A percentile compares a stretch with the other conserved stretches of the same genome.
Conservation (phyloP, 1,284 basidiomycete genomes). For the Singerocomus rubriflavus region DNA sequence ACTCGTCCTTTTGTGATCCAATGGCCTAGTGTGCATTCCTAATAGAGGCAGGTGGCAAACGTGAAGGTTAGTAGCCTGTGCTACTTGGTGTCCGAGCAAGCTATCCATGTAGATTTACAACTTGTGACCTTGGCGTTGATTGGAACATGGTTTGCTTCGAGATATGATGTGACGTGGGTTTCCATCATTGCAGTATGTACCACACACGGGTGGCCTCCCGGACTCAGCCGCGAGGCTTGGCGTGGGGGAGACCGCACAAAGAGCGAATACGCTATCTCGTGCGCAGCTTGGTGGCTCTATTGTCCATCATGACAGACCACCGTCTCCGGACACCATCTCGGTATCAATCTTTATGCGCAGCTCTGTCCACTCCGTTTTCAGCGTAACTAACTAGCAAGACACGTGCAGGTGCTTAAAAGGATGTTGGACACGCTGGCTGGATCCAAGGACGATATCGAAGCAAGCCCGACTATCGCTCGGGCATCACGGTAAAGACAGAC, state of each 20-base stretch:
- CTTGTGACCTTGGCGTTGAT: neutral
- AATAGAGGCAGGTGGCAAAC: neutral
- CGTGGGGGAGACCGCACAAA: slow-evolving; percentile 9
- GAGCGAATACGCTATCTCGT: slow-evolving; percentile 2
- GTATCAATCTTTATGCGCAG: slow-evolving; percentile 18
- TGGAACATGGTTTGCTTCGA: neutral
- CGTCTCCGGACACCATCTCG: slow-evolving; percentile 12
- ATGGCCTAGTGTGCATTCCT: neutral
- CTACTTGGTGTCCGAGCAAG: slow-evolving; percentile 1
- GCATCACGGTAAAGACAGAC: slow-evolving; percentile 4
- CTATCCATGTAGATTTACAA: neutral
- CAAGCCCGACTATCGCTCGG: slow-evolving; percentile 1
- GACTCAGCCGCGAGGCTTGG: neutral
- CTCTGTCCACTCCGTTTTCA: slow-evolving; percentile 2
- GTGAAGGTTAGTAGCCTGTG: neutral
- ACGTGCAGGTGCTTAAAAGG: neutral
- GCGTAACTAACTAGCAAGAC: neutral
- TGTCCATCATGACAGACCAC: neutral
- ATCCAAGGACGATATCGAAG: neutral
- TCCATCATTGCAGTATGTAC: too few species aligned
- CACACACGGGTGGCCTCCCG: too few species aligned
- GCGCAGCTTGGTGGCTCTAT: slow-evolving; percentile 3
- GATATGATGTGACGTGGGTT: too few species aligned
- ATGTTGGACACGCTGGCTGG: neutral
- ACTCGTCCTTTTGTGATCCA: neutral